Evolutionary conservation across 441 rosid genomes (phyloP).

Genomic region (Cnidoscolus chayamansa): DNA sequence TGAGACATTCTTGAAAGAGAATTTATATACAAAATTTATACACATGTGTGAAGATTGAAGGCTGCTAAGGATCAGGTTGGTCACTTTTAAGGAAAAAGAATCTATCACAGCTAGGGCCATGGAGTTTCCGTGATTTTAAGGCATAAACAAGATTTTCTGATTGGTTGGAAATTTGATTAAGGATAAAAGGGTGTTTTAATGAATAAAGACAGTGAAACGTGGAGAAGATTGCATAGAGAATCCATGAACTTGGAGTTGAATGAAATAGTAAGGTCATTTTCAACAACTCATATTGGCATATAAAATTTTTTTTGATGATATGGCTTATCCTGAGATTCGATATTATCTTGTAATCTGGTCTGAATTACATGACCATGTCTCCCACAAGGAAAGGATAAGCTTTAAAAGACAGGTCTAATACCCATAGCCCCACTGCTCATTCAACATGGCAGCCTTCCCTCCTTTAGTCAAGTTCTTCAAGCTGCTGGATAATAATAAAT

Average conservation of each 20-base stretch:
- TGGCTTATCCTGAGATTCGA: constrained; percentile 41
- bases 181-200: not conserved
- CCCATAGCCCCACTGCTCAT: not conserved
- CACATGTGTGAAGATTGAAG: not conserved
- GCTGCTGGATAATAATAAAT: not conserved
- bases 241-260: constrained; percentile 3
- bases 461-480: not conserved
- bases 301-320: not conserved
- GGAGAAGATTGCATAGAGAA: constrained; percentile 16
- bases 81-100: not conserved
- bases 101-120: constrained; percentile 17
- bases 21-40: constrained; percentile 14
- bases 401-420: not conserved
- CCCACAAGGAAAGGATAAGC: constrained; percentile 27
- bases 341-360: constrained; percentile 29
- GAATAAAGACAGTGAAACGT: not conserved
- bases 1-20: not conserved
- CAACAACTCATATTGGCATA: constrained; percentile 20
- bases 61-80: constrained; percentile 19
- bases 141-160: not conserved
- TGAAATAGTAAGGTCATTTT: constrained; percentile 5
- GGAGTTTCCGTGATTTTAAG: constrained; percentile 6
- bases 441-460: not conserved
- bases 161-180: not conserved
- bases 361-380: constrained; percentile 20